These are phyloP conservation scores for Pseudopediastrum boryanum DNA, from an alignment of 139 green algal genomes.

Conservation along the genomic window DNA sequence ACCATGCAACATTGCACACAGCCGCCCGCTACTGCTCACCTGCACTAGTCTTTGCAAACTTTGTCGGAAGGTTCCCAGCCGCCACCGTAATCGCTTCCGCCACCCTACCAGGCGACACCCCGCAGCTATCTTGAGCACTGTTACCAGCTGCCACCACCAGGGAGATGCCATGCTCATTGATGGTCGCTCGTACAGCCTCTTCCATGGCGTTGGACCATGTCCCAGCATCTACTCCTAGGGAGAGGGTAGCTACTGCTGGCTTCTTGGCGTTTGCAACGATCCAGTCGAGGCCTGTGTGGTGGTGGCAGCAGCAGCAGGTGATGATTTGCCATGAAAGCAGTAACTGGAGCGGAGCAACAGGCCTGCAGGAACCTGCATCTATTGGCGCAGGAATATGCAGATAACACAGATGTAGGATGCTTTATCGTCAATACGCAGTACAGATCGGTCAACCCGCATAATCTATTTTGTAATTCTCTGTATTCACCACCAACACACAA, in stretches of 20 bases:
- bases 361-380: neutral
- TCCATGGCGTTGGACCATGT: conserved; percentile 54
- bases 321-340: neutral
- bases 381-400: neutral
- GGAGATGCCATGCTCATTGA: conserved; percentile 49
- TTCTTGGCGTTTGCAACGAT: conserved; percentile 57
- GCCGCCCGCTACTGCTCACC: neutral
- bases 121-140: conserved; percentile 43
- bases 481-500: no score
- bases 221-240: conserved; percentile 65
- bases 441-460: no score
- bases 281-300: conserved; percentile 71
- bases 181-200: conserved; percentile 38
- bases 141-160: conserved; percentile 61
- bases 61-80: conserved; percentile 47
- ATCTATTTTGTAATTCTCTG: no score
- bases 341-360: neutral
- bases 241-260: conserved; percentile 75
- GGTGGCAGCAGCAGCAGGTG: neutral
- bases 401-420: neutral
- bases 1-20: neutral
- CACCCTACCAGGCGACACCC: conserved; percentile 46
- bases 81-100: conserved; percentile 61
- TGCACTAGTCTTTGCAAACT: conserved; percentile 44
- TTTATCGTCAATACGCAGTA: no score